These are phyloP conservation scores for Viola odorata DNA, from an alignment of 345 rosid species.

Conservation along the genomic window DNA sequence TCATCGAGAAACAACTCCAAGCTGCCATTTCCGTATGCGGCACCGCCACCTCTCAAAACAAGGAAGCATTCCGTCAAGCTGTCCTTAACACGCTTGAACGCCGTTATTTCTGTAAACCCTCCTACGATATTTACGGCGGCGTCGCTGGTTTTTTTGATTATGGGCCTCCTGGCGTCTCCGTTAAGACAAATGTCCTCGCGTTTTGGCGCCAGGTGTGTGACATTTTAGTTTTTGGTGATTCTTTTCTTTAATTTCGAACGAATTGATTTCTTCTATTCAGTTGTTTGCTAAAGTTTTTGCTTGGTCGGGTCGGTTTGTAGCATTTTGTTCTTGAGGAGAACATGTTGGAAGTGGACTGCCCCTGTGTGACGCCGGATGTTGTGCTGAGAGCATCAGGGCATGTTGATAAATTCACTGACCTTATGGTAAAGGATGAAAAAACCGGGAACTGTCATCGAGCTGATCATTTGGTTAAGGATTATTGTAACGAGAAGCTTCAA, in stretches of 20 bases:
- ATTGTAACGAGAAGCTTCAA: constrained; percentile 74
- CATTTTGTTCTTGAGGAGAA: constrained; percentile 91
- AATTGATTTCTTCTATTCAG: not conserved
- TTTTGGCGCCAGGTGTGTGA: constrained; percentile 85
- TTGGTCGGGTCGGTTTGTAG: constrained; percentile 20
- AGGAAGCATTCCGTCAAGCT: constrained; percentile 78
- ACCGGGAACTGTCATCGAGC: constrained; percentile 85
- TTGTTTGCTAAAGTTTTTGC: too few relatives aligned
- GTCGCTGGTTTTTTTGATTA: constrained; percentile 93
- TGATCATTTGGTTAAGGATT: constrained; percentile 88
- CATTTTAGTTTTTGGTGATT: not conserved
- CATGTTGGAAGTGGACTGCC: constrained; percentile 93
- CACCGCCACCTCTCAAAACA: constrained; percentile 36
- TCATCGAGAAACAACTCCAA: constrained; percentile 69
- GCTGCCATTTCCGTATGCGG: constrained; percentile 39
- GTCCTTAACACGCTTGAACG: constrained; percentile 74
- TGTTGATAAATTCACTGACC: constrained; percentile 95
- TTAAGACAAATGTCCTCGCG: constrained; percentile 75
- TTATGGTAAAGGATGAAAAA: constrained; percentile 90
- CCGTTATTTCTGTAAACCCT: constrained; percentile 71
- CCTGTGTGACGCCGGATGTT: constrained; percentile 92
- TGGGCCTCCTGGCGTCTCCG: constrained; percentile 89
- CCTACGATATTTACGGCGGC: constrained; percentile 85
- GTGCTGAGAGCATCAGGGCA: constrained; percentile 96
- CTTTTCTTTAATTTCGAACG: not conserved